A percentile compares a stretch with the other conserved stretches of the same genome.
These are phyloP conservation scores for Astrothelium subdiscretum DNA, from an alignment of 495 filamentous ascomycete species.

Conservation along the genomic window DNA sequence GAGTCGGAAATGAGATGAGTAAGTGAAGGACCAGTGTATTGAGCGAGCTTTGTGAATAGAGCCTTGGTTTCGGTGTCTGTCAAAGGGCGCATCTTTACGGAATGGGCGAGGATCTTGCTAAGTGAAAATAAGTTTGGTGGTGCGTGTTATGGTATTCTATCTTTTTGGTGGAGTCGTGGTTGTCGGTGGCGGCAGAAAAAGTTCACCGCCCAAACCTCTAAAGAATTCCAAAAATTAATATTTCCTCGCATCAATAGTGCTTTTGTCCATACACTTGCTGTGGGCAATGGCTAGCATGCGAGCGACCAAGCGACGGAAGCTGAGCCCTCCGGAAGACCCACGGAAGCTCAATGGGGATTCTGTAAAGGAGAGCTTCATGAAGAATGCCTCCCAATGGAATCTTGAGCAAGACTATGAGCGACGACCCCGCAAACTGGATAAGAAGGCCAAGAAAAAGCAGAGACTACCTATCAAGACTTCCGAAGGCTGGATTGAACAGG, in stretches of 20 bases:
- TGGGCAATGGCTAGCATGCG: slow-evolving; percentile 40
- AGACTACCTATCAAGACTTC: slow-evolving; percentile 76
- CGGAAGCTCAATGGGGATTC: slow-evolving; percentile 24
- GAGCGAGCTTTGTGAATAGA: slow-evolving; percentile 74
- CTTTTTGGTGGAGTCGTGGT: neutral
- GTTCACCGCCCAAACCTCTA: neutral
- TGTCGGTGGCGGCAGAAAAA: neutral
- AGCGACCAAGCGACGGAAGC: slow-evolving; percentile 41
- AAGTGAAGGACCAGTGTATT: slow-evolving; percentile 69
- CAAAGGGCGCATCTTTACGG: slow-evolving; percentile 20
- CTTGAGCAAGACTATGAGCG: slow-evolving; percentile 86
- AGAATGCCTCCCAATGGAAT: slow-evolving; percentile 49
- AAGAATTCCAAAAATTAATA: neutral
- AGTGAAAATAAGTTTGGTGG: no score
- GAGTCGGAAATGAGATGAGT: slow-evolving; percentile 65
- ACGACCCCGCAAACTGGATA: slow-evolving; percentile 58
- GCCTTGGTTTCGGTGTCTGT: slow-evolving; percentile 26
- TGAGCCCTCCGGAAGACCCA: slow-evolving; percentile 38
- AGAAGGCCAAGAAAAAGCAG: slow-evolving; percentile 52
- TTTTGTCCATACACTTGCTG: no score
- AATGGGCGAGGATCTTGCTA: neutral
- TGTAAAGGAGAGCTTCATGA: slow-evolving; percentile 7
- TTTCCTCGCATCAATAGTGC: no score
- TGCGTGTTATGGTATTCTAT: neutral
- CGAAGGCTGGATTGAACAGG: slow-evolving; percentile 56